A percentile compares a stretch with the other conserved stretches of the same genome.
These are phyloP conservation scores for Talaromyces borbonicus DNA, from an alignment of 495 filamentous ascomycete species.

Conservation along the genomic window DNA sequence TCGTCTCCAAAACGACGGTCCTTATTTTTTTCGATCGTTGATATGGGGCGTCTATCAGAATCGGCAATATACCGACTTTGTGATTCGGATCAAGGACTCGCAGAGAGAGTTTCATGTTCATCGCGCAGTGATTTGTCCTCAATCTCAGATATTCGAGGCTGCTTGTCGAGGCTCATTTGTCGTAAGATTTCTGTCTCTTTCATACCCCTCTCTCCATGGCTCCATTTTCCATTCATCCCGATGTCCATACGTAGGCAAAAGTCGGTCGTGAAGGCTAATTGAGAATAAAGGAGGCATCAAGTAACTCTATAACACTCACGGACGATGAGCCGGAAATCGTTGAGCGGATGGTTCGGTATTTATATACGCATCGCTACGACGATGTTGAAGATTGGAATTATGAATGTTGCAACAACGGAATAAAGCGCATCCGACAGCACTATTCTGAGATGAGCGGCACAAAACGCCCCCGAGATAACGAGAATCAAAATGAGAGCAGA, in stretches of 20 bases:
- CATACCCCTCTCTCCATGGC: no score
- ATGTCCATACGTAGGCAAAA: no score
- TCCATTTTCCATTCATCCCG: no score
- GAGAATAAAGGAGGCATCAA: conserved; percentile 5
- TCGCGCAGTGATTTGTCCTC: conserved; percentile 11
- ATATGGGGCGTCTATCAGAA: conserved; percentile 4
- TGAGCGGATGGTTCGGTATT: conserved; percentile 16
- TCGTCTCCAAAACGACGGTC: neutral
- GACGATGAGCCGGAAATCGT: conserved; percentile 18
- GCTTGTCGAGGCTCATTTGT: conserved; percentile 7
- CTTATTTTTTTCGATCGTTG: conserved; percentile 5
- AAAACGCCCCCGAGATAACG: neutral
- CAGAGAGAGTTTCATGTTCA: conserved; percentile 21
- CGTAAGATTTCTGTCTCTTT: neutral
- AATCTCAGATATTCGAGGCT: conserved; percentile 7
- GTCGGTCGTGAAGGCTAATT: neutral
- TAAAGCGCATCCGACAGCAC: neutral
- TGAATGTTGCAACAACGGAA: neutral
- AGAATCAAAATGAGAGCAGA: no score
- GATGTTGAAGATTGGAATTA: conserved; percentile 6
- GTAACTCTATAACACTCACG: conserved; percentile 1
- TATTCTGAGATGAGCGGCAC: neutral
- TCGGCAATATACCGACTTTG: conserved; percentile 23
- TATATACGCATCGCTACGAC: conserved; percentile 15
- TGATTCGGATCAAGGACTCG: conserved; percentile 15